Conservation (phyloP, 495 filamentous ascomycete genomes). For the Wilcoxina mikolae region DNA sequence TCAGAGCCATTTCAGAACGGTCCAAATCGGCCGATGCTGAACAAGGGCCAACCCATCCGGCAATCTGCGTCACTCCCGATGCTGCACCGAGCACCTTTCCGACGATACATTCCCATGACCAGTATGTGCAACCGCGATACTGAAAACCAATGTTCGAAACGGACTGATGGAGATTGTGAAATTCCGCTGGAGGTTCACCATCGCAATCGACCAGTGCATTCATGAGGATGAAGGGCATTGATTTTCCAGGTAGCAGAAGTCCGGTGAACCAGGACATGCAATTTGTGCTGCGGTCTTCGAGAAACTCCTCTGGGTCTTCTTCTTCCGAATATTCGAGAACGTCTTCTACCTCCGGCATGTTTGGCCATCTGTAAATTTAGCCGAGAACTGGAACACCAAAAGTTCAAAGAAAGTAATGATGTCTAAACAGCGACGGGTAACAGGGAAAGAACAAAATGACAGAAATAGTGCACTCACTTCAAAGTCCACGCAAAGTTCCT, state of each 20-base stretch:
- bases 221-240: conserved; percentile 57
- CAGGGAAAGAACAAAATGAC: not conserved
- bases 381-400: not conserved
- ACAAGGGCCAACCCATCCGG: conserved; percentile 55
- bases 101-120: conserved; percentile 51
- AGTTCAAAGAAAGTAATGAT: not conserved
- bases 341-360: conserved; percentile 45
- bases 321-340: conserved; percentile 38
- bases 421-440: not conserved
- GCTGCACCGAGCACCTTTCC: conserved; percentile 60
- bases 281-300: conserved; percentile 47
- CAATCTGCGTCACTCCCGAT: conserved; percentile 54
- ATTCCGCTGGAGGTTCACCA: conserved; percentile 43
- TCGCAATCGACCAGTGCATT: conserved; percentile 59
- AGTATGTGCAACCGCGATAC: conserved; percentile 55
- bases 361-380: conserved; percentile 40
- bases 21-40: conserved; percentile 45
- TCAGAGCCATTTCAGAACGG: conserved; percentile 47
- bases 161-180: conserved; percentile 46
- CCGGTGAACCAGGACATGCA: conserved; percentile 61
- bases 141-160: conserved; percentile 55
- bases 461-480: conserved; percentile 33
- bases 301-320: conserved; percentile 36
- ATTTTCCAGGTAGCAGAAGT: conserved; percentile 51
- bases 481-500: conserved; percentile 50